Evolutionary conservation across 2,329 filamentous ascomycete species (phyloP), one percentile per base, ranked within the genome.

Genomic region (Massarina eburnea): DNA sequence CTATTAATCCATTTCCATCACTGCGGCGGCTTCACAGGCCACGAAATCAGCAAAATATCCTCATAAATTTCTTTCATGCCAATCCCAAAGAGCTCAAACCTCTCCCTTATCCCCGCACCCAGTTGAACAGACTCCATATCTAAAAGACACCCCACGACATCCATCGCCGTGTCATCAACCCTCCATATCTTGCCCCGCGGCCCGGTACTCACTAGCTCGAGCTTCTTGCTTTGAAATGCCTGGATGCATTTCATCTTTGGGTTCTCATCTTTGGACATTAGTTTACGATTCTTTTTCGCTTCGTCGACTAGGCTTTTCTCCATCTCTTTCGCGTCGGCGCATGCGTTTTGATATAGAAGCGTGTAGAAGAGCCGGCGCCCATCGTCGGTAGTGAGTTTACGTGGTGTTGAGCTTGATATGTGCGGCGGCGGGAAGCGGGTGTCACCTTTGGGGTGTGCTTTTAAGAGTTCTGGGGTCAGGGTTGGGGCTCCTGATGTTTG

Each of bases 1-100:
- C n/a, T n/a, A n/a, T n/a, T n/a, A n/a, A n/a, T 61, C 35, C 29
- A 63, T 48, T 2, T 64, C 59, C 40, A 56, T 63, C 43, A 68
- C 32, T 26, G 24, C 24, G 12, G 12, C 24, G 12, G 12, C 24
- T 26, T 33, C n/a, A 8, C 30, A 33, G 15, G 32, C 32, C 22
- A 26, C 38, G 40, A 43, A 2, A 53, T 35, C 41, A 55, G 18
- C 46, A 53, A 40, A 26, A 49, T n/a, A 48, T 53, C 42, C n/a
- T 27, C 42, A 20, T 42, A 33, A 10, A 39, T 41, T 27, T 27
- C 24, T 22, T 55, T 48, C 26, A 50, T 26, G 3, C 44, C 39
- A 10, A n/a, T 33, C 20, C 39, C 38, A 35, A 45, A 42, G 6
- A 42, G 10, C 18, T 35, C 17, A 26, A 42, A 42, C 29, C 18